These are phyloP conservation scores for Botrytis fragariae DNA, from an alignment of 2,329 filamentous ascomycete species.

Conservation along the genomic window DNA sequence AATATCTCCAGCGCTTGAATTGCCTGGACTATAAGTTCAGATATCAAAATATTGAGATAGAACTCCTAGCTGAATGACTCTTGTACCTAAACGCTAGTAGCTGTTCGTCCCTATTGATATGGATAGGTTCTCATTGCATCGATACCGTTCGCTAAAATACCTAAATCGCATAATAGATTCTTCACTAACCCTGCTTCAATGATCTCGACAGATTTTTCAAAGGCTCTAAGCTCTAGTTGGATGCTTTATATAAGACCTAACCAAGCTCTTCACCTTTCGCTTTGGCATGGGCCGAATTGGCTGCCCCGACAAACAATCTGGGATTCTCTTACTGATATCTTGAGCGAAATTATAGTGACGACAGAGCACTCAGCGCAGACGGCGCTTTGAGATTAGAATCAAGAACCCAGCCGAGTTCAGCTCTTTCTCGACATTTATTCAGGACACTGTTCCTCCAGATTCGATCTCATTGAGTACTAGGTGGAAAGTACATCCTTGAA, in stretches of 20 bases:
- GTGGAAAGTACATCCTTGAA: no score
- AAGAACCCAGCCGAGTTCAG: constrained; percentile 28
- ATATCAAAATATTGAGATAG: no score
- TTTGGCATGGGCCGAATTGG: background rate
- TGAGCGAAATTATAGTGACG: background rate
- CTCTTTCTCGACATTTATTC: constrained; percentile 21
- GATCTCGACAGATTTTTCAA: no score
- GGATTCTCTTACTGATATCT: background rate
- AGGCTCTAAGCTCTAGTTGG: background rate
- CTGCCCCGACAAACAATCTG: background rate
- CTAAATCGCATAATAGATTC: background rate
- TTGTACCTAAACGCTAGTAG: no score
- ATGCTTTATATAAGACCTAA: background rate
- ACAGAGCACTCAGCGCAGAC: constrained; percentile 52
- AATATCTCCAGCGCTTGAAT: no score
- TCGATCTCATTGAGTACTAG: background rate
- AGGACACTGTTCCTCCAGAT: background rate
- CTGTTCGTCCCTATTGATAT: no score
- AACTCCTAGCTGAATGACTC: no score
- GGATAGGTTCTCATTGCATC: background rate
- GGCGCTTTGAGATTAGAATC: constrained; percentile 50
- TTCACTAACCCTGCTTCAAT: background rate
- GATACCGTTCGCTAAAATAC: background rate
- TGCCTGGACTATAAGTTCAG: no score
- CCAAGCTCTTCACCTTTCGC: background rate